These are phyloP conservation scores for Candida maesae DNA, from an alignment of 805 yeast genomes.

Conservation along the genomic window DNA sequence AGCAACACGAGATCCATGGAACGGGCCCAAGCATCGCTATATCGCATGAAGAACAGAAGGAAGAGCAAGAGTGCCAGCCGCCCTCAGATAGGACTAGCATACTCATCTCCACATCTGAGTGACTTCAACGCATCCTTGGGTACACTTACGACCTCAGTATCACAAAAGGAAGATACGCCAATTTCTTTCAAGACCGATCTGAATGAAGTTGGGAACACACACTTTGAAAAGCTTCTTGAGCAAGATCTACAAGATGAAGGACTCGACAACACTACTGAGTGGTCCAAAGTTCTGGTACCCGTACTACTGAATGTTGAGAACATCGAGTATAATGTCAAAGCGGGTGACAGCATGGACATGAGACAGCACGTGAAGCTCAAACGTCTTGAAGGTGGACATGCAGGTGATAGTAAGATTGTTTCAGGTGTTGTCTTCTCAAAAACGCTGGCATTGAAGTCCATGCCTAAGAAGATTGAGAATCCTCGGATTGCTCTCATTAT, in stretches of 20 bases:
- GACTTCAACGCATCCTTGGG: conserved; percentile 7
- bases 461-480: conserved; percentile 58
- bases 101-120: conserved; percentile 16
- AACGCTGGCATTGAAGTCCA: conserved; percentile 69
- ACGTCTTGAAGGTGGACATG: conserved; percentile 71
- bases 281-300: conserved; percentile 53
- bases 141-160: background rate
- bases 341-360: conserved; percentile 76
- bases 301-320: conserved; percentile 52
- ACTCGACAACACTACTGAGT: conserved; percentile 44
- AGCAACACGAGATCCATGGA: conserved; percentile 47
- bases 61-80: conserved; percentile 43
- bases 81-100: conserved; percentile 26
- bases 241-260: conserved; percentile 65
- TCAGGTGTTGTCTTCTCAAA: conserved; percentile 87
- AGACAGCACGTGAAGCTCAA: conserved; percentile 88
- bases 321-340: conserved; percentile 54
- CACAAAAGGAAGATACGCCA: conserved; percentile 1
- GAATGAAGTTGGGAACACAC: conserved; percentile 35
- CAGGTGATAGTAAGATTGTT: conserved; percentile 55
- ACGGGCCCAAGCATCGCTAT: conserved; percentile 62
- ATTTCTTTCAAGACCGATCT: conserved; percentile 23
- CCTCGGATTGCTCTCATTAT: conserved; percentile 81
- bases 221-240: conserved; percentile 46
- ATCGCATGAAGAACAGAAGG: conserved; percentile 57